A percentile compares a stretch with the other conserved stretches of the same genome.
These are phyloP conservation scores for Closterium sp. DNA, from an alignment of 139 green algal genomes.

Conservation along the genomic window DNA sequence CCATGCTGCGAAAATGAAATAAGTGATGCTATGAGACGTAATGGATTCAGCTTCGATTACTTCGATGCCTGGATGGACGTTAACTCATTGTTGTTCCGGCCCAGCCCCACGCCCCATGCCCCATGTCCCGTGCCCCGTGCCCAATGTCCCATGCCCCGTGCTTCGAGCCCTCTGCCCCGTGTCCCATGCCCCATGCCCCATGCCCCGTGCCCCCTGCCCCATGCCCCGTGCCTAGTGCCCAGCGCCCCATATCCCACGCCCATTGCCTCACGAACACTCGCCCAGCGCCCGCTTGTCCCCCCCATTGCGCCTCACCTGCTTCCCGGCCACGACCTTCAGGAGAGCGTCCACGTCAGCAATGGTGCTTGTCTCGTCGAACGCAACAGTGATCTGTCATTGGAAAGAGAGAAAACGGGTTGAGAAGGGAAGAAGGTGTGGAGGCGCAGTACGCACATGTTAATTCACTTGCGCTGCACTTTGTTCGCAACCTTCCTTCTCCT, in stretches of 20 bases:
- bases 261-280: too few relatives aligned
- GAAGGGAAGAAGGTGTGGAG: neutral
- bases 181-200: too few relatives aligned
- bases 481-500: neutral
- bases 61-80: neutral
- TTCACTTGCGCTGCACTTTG: too few relatives aligned
- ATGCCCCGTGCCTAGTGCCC: too few relatives aligned
- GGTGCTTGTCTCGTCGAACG: constrained; percentile 91
- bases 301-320: neutral
- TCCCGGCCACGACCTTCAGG: constrained; percentile 53
- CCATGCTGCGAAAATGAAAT: neutral
- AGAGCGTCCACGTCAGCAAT: constrained; percentile 87
- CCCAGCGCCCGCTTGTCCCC: neutral
- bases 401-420: constrained; percentile 1
- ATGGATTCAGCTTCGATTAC: too few relatives aligned
- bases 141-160: too few relatives aligned
- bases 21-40: neutral
- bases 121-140: too few relatives aligned
- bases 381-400: constrained; percentile 65
- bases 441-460: too few relatives aligned
- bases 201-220: too few relatives aligned
- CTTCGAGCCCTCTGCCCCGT: too few relatives aligned
- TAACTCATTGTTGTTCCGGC: neutral
- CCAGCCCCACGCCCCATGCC: neutral
- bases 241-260: too few relatives aligned